Conservation (phyloP, 257 asterid species). For the Apocynum venetum region DNA sequence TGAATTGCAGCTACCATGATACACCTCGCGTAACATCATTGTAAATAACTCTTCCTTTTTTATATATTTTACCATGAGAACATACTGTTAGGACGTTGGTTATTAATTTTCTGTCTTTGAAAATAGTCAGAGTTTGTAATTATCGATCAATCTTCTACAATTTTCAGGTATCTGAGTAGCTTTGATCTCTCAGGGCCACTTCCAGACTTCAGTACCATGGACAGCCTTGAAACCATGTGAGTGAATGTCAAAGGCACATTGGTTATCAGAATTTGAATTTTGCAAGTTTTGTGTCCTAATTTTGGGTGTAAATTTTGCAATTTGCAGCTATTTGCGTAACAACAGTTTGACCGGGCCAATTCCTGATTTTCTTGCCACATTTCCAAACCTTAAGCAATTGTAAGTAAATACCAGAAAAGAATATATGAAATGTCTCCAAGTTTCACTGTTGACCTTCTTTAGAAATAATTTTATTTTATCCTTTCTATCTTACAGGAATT, state of each 20-base stretch:
- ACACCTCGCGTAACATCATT: slow-evolving; percentile 67
- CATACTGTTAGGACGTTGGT: too few species aligned
- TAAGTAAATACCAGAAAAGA: slow-evolving; percentile 16
- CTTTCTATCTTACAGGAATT: slow-evolving; percentile 37
- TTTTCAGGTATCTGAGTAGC: slow-evolving; percentile 30
- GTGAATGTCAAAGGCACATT: background rate
- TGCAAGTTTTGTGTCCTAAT: background rate
- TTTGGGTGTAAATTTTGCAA: background rate
- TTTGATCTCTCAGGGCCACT: slow-evolving; percentile 30
- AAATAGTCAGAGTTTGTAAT: background rate
- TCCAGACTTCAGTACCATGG: slow-evolving; percentile 43
- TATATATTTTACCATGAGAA: too few species aligned
- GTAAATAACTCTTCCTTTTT: slow-evolving; percentile 23
- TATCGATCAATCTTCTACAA: too few species aligned
- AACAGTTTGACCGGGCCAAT: slow-evolving; percentile 50
- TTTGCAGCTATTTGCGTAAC: slow-evolving; percentile 47
- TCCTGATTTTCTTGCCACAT: slow-evolving; percentile 54
- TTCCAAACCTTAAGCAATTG: slow-evolving; percentile 47
- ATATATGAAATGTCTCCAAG: too few species aligned
- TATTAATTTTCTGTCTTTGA: too few species aligned
- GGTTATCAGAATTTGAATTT: too few species aligned
- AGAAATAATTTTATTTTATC: background rate
- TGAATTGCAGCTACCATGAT: slow-evolving; percentile 41
- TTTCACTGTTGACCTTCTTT: too few species aligned
- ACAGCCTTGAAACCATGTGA: slow-evolving; percentile 55